A percentile compares a stretch with the other conserved stretches of the same genome.
Evolutionary conservation across 768 basidiomycete species (phyloP).

Genomic region (Xerocomus brunneocitrinus): DNA sequence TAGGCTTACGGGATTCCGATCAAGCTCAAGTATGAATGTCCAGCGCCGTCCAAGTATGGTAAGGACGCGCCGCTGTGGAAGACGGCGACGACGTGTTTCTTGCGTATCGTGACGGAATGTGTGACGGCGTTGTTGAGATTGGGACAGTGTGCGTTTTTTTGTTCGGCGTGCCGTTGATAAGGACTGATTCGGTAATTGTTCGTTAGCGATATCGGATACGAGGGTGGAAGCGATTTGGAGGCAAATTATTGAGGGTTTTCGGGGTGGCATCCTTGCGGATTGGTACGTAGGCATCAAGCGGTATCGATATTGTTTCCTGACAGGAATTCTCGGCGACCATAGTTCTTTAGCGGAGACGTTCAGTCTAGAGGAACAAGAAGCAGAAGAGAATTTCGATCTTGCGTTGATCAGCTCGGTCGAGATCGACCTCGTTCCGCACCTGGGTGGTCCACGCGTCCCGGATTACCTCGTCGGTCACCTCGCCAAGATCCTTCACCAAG

Average conservation of each 20-base stretch:
- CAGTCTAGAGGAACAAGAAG: slow-evolving; percentile 60
- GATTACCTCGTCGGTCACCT: slow-evolving; percentile 66
- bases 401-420: slow-evolving; percentile 75
- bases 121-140: slow-evolving; percentile 47
- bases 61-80: slow-evolving; percentile 91
- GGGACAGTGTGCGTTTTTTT: slow-evolving; percentile 42
- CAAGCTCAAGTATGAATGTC: slow-evolving; percentile 94
- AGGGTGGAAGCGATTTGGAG: slow-evolving; percentile 82
- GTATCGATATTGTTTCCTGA: not conserved
- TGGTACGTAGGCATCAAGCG: slow-evolving; percentile 49
- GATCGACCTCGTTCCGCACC: slow-evolving; percentile 70
- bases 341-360: slow-evolving; percentile 60
- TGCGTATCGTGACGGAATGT: slow-evolving; percentile 69
- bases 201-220: slow-evolving; percentile 52
- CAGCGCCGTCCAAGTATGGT: slow-evolving; percentile 80
- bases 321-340: not conserved
- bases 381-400: slow-evolving; percentile 83
- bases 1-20: slow-evolving; percentile 88
- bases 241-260: slow-evolving; percentile 75
- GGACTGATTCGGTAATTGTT: not conserved
- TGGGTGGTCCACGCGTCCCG: slow-evolving; percentile 66
- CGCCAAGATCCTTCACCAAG: slow-evolving; percentile 66
- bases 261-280: slow-evolving; percentile 78
- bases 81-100: slow-evolving; percentile 80
- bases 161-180: not conserved